Conservation (phyloP, 345 rosid species). For the Ceriops zippeliana region DNA sequence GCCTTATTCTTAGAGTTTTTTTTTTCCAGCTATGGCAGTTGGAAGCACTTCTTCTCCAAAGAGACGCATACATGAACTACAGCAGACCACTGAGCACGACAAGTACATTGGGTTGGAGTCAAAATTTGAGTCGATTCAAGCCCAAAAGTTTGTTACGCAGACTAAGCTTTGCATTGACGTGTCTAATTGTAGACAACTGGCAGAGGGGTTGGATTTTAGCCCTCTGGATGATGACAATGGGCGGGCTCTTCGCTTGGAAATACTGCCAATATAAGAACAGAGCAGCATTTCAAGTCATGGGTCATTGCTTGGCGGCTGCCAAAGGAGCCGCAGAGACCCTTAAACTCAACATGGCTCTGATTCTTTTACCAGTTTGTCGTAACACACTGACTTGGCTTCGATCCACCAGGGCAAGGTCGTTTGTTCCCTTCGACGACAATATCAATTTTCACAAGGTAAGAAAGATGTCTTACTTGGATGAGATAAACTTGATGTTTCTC, state of each 20-base stretch:
- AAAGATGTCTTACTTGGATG: background rate
- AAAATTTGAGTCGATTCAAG: slow-evolving; percentile 43
- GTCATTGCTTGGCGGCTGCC: slow-evolving; percentile 73
- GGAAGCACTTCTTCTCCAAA: slow-evolving; percentile 82
- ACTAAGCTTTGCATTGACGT: slow-evolving; percentile 35
- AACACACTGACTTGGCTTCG: slow-evolving; percentile 92
- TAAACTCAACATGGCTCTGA: slow-evolving; percentile 94
- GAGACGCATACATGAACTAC: slow-evolving; percentile 84
- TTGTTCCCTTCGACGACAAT: slow-evolving; percentile 78
- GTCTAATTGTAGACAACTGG: slow-evolving; percentile 74
- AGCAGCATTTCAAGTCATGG: slow-evolving; percentile 80
- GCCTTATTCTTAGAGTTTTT: background rate
- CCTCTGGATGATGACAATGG: slow-evolving; percentile 62
- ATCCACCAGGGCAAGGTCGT: slow-evolving; percentile 62
- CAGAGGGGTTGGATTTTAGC: slow-evolving; percentile 70
- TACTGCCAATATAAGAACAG: slow-evolving; percentile 65
- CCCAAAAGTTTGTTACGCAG: slow-evolving; percentile 39
- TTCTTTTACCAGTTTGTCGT: slow-evolving; percentile 91
- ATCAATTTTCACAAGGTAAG: slow-evolving; percentile 91
- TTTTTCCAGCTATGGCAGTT: slow-evolving; percentile 82
- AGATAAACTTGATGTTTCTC: background rate
- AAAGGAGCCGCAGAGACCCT: slow-evolving; percentile 98
- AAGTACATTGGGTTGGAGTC: slow-evolving; percentile 58
- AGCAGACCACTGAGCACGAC: slow-evolving; percentile 82
- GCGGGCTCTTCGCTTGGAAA: slow-evolving; percentile 79